Evolutionary conservation across 2,329 filamentous ascomycete species (phyloP).

Genomic region (Rhinocladiella mackenziei): DNA sequence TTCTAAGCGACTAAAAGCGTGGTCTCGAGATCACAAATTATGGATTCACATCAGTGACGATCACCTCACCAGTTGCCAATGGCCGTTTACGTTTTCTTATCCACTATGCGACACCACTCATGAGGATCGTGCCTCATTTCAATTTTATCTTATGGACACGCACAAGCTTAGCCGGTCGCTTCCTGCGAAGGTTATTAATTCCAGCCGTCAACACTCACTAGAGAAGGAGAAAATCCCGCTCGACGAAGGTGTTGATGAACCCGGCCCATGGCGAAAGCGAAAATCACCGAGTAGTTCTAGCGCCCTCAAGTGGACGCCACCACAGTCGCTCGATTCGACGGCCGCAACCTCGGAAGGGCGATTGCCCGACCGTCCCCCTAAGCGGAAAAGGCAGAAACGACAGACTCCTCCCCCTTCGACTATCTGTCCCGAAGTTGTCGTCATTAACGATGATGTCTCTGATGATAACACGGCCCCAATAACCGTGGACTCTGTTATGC

Average conservation of each 20-base stretch:
- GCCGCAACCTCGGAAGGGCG: not conserved
- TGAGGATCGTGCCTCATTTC: not conserved
- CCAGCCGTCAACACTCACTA: not conserved
- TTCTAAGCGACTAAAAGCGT: conserved; percentile 6
- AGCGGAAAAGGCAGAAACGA: not conserved
- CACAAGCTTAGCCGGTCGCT: conserved; percentile 11
- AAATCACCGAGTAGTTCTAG: not conserved
- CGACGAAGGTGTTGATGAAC: not conserved
- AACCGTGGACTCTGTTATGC: not conserved
- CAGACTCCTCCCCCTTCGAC: not conserved
- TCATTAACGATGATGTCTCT: not conserved
- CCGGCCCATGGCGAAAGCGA: not conserved
- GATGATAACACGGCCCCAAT: not conserved
- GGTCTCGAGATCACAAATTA: conserved; percentile 10
- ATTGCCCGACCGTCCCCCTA: not conserved
- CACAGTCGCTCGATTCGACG: not conserved
- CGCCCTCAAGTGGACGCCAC: not conserved
- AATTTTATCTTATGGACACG: conserved; percentile 11
- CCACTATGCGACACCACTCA: conserved; percentile 4
- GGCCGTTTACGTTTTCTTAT: conserved; percentile 3
- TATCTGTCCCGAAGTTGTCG: not conserved
- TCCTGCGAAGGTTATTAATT: not conserved
- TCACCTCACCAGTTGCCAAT: not conserved
- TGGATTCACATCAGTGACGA: conserved; percentile 8
- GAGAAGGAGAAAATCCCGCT: not conserved